Evolutionary conservation across 805 yeast genomes (phyloP).

Genomic region (Starmerella ratchasimensis): DNA sequence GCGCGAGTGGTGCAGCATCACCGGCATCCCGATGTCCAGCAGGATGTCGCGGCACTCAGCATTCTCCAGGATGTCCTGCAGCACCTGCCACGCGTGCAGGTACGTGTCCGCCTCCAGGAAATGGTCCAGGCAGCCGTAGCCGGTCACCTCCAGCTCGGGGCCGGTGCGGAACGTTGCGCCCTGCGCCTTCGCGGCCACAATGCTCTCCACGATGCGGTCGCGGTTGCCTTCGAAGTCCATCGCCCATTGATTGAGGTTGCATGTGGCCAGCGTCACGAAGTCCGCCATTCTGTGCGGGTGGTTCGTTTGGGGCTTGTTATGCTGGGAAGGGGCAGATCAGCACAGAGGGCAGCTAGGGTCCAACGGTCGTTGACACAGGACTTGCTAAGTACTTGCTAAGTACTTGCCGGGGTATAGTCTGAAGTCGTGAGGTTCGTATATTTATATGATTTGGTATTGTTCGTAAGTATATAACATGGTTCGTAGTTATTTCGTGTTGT

Average conservation of each 20-base stretch:
- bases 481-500: too few species aligned
- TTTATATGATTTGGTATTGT: too few species aligned
- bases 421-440: too few species aligned
- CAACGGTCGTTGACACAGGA: too few species aligned
- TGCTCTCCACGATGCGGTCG: slow-evolving; percentile 76
- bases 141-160: slow-evolving; percentile 89
- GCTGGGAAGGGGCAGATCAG: too few species aligned
- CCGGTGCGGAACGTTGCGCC: slow-evolving; percentile 86
- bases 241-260: slow-evolving; percentile 97
- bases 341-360: too few species aligned
- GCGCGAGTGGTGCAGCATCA: slow-evolving; percentile 71
- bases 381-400: too few species aligned
- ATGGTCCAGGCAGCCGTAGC: slow-evolving; percentile 66
- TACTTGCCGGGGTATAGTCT: too few species aligned
- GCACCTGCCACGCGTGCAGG: slow-evolving; percentile 90
- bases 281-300: too few species aligned
- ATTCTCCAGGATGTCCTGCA: slow-evolving; percentile 56
- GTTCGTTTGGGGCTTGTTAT: too few species aligned
- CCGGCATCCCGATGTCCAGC: slow-evolving; percentile 90
- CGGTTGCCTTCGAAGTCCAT: slow-evolving; percentile 94
- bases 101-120: slow-evolving; percentile 80
- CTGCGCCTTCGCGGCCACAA: slow-evolving; percentile 54
- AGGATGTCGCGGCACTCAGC: slow-evolving; percentile 62
- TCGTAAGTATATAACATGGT: too few species aligned
- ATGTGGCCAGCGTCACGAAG: slow-evolving; percentile 77